Evolutionary conservation across 495 filamentous ascomycete species (phyloP), one percentile per base, ranked within the genome.

Genomic region (Neurospora sp.): DNA sequence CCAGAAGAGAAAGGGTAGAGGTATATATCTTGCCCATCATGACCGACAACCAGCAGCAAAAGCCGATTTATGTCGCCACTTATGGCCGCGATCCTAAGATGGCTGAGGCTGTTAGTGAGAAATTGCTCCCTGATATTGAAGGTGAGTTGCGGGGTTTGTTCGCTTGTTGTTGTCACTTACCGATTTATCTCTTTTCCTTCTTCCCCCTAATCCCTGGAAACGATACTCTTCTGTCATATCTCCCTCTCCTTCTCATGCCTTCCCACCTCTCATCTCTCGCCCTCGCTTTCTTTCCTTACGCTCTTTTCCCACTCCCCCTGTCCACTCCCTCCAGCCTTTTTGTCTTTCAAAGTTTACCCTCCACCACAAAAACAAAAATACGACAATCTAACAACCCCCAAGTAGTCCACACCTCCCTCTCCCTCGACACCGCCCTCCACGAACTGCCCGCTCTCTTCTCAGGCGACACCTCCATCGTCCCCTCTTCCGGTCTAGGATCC

Each of bases 381-480:
- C 31, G 31, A 35, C 31, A 35, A 35, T 4, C 31, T 35, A 14
- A 31, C 38, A 65, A 5, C 27, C 44, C 37, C 41, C 12, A 16
- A 79, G 80, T 78, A 44, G 75, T 80, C 22, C 79, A 81, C 75
- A 74, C 71, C 71, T 78, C 75, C 73, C 75, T 79, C 38, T 72
- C 76, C 71, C 61, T 75, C 70, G 16, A 37, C 31, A 40, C 76
- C 1, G 80, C 80, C 61, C 69, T 77, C 6, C 12, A 61, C 69
- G 79, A 81, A 40, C 79, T 82, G 0, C 80, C 80, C 44, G 45
- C 76, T n/a, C 69, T 82, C 69, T 82, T 76, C 73, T 59, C 73
- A 42, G 75, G 77, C 71, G 68, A 76, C 37, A 68, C 74, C 42
- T 72, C 53, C 27, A 65, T 65, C 27, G 4, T 7, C 1, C 79